Base-by-base conservation (phyloP, 1,284 basidiomycete genomes). In the Cutaneotrichosporon sp. region DNA sequence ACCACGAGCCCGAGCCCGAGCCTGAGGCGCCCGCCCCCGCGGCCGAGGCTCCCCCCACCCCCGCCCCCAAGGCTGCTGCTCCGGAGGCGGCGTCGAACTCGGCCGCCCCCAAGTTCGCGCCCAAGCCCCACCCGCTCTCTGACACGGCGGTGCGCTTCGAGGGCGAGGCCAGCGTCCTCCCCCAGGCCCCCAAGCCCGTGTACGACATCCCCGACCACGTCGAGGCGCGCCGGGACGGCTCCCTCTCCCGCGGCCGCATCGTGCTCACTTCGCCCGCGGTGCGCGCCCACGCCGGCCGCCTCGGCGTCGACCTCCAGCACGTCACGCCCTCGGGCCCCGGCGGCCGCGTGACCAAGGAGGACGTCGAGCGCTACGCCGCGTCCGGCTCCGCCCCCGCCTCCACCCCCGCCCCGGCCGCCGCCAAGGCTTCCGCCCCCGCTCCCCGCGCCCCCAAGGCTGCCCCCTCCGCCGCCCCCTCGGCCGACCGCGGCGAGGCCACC, bases 281-380 rank as follows among this genome's bases (percentile, higher is more conserved):
- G 4, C 62, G 76, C 2, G 72, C 72, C 5, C 64, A 76, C 16
- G 76, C 76, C 3, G 63, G 62, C 24, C 68, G 65, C 42, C 59
- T 77, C 11, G 71, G 68, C 29, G 56, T 78, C 8, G 69, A 72
- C 36, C 63, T 78, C 42, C 46, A 54, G n/a, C 49, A 84, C 82
- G 72, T 91, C 85, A 56, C 89, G 75, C 1, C 87, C 85, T 13
- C 87, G 83, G 29, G 79, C 67, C 53, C 79, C 74, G 10, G 82
- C 82, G 16, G 89, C 84, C 2, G 85, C 75, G 67, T 92, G 84
- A 72, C 89, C 87, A 36, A 87, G 77, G 56, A 90, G 78, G 46
- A 92, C 81, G 4, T 86, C 82, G 46, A 89, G 70, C 55, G 57
- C 29, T 42, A 54, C 52, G 60, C 54, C 38, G 59, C 38, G 9